Evolutionary conservation across 1,284 basidiomycete species (phyloP).

Genomic region (Cryptococcus floricola): DNA sequence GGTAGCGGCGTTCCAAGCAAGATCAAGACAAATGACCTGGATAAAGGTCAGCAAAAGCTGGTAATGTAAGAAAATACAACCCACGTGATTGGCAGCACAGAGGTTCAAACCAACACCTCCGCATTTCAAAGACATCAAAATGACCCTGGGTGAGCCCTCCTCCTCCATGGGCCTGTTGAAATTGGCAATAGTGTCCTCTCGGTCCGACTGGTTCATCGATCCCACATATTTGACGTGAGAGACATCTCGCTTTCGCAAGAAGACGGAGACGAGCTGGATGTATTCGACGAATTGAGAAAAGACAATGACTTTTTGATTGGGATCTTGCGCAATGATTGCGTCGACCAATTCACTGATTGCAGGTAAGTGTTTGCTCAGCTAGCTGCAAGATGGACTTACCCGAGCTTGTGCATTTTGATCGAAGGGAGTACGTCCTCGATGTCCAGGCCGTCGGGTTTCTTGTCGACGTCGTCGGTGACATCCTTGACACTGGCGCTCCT

Average conservation of each 20-base stretch:
- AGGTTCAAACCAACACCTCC: conserved; percentile 44
- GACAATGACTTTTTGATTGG: conserved; percentile 32
- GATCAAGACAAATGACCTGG: conserved; percentile 35
- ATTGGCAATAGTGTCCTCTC: conserved; percentile 34
- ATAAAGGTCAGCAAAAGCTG: not conserved
- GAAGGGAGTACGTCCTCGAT: conserved; percentile 32
- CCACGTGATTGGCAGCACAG: conserved; percentile 39
- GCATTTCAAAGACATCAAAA: conserved; percentile 49
- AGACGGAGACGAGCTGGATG: conserved; percentile 36
- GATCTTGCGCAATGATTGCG: conserved; percentile 26
- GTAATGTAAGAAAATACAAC: conserved; percentile 1
- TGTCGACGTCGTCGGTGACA: conserved; percentile 39
- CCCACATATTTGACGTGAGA: conserved; percentile 40
- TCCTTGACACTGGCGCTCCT: conserved; percentile 53
- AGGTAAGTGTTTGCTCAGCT: not conserved
- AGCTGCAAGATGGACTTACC: conserved; percentile 18
- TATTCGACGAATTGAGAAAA: conserved; percentile 46
- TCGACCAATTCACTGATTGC: conserved; percentile 25
- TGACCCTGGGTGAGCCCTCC: conserved; percentile 29
- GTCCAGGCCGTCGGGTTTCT: conserved; percentile 9
- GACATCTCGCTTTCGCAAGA: conserved; percentile 27
- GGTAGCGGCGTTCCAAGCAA: conserved; percentile 48
- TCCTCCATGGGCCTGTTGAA: conserved; percentile 30
- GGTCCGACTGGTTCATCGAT: conserved; percentile 34
- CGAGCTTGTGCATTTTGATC: conserved; percentile 40